These are phyloP conservation scores for Copromyces sp. DNA, from an alignment of 495 filamentous ascomycete genomes.

Conservation along the genomic window DNA sequence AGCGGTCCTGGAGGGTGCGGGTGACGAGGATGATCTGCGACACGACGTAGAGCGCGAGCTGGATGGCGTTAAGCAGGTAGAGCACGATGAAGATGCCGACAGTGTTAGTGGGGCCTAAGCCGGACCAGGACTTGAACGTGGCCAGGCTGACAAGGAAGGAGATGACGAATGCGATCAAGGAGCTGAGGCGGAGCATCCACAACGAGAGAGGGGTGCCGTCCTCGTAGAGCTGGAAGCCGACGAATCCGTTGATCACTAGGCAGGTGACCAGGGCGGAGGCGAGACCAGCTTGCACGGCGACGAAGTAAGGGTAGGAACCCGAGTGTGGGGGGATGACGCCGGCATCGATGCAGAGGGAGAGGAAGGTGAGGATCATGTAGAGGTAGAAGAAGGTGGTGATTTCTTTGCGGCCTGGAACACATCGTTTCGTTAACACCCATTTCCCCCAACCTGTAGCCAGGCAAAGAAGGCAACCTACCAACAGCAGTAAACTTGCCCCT, in stretches of 20 bases:
- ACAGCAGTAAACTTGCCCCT: constrained; percentile 97
- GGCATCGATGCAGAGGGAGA: constrained; percentile 84
- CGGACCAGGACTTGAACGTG: constrained; percentile 89
- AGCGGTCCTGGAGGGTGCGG: constrained; percentile 86
- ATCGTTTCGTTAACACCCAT: constrained; percentile 1
- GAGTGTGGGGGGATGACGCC: constrained; percentile 82
- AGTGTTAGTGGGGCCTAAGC: constrained; percentile 74
- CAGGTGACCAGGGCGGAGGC: constrained; percentile 81
- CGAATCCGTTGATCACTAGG: constrained; percentile 93
- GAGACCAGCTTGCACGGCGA: constrained; percentile 80
- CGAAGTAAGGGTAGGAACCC: constrained; percentile 78
- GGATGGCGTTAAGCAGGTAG: constrained; percentile 84
- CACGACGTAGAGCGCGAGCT: constrained; percentile 72
- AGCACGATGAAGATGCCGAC: constrained; percentile 84
- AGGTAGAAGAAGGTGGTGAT: constrained; percentile 97
- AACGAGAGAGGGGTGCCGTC: constrained; percentile 93
- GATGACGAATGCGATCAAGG: constrained; percentile 73
- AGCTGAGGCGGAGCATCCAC: constrained; percentile 78
- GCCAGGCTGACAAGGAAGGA: constrained; percentile 78
- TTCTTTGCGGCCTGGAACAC: constrained; percentile 77
- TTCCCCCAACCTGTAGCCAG: neutral
- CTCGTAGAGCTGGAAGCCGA: constrained; percentile 97
- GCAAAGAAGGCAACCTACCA: constrained; percentile 50
- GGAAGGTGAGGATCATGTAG: constrained; percentile 80
- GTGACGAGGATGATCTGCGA: constrained; percentile 83